Evolutionary conservation across 2,329 filamentous ascomycete species (phyloP).

Genomic region (Hyphodiscus sp.): DNA sequence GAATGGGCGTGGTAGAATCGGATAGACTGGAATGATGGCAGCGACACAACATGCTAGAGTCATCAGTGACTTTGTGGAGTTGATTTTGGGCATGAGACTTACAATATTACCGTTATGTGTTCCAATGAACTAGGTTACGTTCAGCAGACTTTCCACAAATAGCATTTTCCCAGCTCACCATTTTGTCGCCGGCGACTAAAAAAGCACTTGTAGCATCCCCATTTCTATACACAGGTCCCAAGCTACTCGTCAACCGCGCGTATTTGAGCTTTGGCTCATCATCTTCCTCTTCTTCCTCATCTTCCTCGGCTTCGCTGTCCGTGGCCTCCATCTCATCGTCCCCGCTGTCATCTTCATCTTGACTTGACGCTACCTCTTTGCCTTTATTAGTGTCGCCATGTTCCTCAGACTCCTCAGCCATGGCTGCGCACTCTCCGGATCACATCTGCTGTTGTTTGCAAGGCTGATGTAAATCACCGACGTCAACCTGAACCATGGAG

Average conservation of each 20-base stretch:
- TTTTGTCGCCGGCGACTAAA: slow-evolving; percentile 88
- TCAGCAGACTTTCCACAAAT: slow-evolving; percentile 25
- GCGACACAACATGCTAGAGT: slow-evolving; percentile 70
- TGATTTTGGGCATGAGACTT: slow-evolving; percentile 34
- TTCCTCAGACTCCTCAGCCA: slow-evolving; percentile 28
- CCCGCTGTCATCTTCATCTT: slow-evolving; percentile 15
- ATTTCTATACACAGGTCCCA: slow-evolving; percentile 81
- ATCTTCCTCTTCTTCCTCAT: slow-evolving; percentile 77
- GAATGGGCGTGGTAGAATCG: slow-evolving; percentile 89
- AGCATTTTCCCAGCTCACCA: slow-evolving; percentile 51
- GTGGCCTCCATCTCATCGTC: slow-evolving; percentile 30
- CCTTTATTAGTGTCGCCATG: slow-evolving; percentile 22
- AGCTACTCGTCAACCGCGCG: slow-evolving; percentile 72
- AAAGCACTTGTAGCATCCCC: slow-evolving; percentile 92
- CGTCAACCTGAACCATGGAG: slow-evolving; percentile 24
- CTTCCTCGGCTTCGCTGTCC: slow-evolving; percentile 46
- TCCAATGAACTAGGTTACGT: slow-evolving; percentile 63
- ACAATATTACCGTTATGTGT: slow-evolving; percentile 97
- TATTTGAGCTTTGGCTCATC: slow-evolving; percentile 96
- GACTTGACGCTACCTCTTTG: slow-evolving; percentile 16
- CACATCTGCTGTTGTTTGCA: slow-evolving; percentile 27
- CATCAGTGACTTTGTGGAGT: slow-evolving; percentile 22
- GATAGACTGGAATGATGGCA: slow-evolving; percentile 75
- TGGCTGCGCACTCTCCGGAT: slow-evolving; percentile 24
- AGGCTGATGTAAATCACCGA: slow-evolving; percentile 14